Evolutionary conservation across 78 protist species (phyloP), one percentile per base, ranked within the genome.

Genomic region (slime mould (Dictyostelium discoideum)): DNA sequence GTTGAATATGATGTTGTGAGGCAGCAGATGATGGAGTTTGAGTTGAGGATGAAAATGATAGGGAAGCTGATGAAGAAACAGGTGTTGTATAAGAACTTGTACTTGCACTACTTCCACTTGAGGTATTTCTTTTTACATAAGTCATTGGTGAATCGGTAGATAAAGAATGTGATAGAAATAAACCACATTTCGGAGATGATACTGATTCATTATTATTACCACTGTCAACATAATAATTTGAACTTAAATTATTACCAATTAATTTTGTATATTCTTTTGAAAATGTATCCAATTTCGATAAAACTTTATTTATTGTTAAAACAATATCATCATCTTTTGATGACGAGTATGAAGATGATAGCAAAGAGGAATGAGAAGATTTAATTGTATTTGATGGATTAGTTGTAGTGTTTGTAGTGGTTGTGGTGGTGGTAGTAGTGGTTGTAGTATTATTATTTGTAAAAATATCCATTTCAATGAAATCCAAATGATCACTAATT

Each of bases 141-240:
- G 81, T 16, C 81, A 74, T 74, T 18, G 81, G 81, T 26, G 81
- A 74, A 18, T 74, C 81, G 3, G 81, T 74, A 1, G 81, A 74
- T 14, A 74, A 18, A 5, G 81, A 74, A 18, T 74, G 81, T 14
- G 81, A 74, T 74, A 74, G 37, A 16, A 74, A 74, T 37, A 74
- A 74, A 29, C 81, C 81, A 74, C 81, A 74, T 74, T 74, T 74
- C 0, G 81, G 81, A 13, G 81, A 74, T 24, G 37, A 11, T 4
- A 20, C n/a, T 37, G 40, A 29, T 32, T 32, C 50, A 74, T 16
- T 32, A 73, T 16, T 32, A 73, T 26, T 73, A 5, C 81, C 81
- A 74, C 42, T 20, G 18, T 69, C 39, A 10, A 24, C 39, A 69
- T 69, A 29, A 11, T n/a, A 69, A 26, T n/a, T 69, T 69, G 77